A percentile compares a stretch with the other conserved stretches of the same genome.
Evolutionary conservation across 139 green algal genomes (phyloP).

Genomic region (Chlorella sp.): DNA sequence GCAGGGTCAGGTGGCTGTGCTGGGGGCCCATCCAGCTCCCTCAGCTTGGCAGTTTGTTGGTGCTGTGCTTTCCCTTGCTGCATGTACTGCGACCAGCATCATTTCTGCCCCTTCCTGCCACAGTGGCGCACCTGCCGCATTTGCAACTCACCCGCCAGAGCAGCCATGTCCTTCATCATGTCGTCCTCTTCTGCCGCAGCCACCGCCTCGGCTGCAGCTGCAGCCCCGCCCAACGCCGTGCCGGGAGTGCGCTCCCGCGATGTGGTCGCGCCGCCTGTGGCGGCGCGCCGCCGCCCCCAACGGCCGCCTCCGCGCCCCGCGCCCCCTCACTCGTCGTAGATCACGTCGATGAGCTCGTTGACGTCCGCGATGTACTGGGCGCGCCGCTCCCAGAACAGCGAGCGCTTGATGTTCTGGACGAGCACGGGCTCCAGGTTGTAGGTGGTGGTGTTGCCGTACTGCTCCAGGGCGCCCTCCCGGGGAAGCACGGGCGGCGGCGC

Average conservation of each 20-base stretch:
- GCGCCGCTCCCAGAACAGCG: constrained; percentile 77
- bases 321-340: constrained; percentile 65
- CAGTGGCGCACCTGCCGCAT: too few species aligned
- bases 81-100: too few species aligned
- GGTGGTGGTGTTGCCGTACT: constrained; percentile 75
- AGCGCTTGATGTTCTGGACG: constrained; percentile 79
- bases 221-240: not conserved
- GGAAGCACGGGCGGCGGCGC: not conserved
- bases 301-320: too few species aligned
- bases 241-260: not conserved
- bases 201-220: not conserved
- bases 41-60: too few species aligned
- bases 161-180: constrained; percentile 51
- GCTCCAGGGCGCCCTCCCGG: constrained; percentile 45
- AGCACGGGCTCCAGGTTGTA: constrained; percentile 90
- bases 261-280: not conserved
- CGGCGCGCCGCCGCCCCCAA: not conserved
- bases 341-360: constrained; percentile 89
- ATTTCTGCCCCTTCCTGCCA: too few species aligned
- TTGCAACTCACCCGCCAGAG: constrained; percentile 39
- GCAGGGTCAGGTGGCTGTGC: too few species aligned
- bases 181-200: constrained; percentile 53
- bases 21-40: too few species aligned
- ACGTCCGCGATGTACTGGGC: constrained; percentile 64
- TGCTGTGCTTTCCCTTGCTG: too few species aligned